phyloP scores from a whole-genome alignment of 78 protist species.

The Mantamonas sphyraenae region DNA sequence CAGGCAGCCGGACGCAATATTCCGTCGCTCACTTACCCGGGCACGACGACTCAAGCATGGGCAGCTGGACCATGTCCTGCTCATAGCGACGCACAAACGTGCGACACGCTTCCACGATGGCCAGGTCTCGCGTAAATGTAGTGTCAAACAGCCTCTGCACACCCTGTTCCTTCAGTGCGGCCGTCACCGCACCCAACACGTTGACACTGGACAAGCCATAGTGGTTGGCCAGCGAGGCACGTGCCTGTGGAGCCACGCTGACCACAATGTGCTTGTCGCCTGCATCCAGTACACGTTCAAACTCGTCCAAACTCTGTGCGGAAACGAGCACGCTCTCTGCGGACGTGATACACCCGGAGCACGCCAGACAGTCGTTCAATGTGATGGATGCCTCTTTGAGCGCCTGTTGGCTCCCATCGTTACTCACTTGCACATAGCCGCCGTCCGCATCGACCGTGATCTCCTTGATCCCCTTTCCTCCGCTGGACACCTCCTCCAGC shows the following conservation, averaged over 20 bases:
- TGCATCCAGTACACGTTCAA: constrained; percentile 2
- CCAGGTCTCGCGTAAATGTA: constrained; percentile 47
- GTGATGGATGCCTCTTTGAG: constrained; percentile 60
- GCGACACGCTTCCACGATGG: constrained; percentile 48
- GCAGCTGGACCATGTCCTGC: constrained; percentile 19
- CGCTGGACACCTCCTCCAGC: no score
- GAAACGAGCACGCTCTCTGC: constrained; percentile 90
- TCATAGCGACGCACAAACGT: constrained; percentile 50
- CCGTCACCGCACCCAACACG: no score
- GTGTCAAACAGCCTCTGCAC: constrained; percentile 49
- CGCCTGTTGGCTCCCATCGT: constrained; percentile 36
- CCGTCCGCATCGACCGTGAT: constrained; percentile 2
- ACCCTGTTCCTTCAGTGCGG: constrained; percentile 2
- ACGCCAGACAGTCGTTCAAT: constrained; percentile 90
- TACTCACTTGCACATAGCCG: neutral
- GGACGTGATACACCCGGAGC: constrained; percentile 91
- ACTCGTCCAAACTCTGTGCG: constrained; percentile 65
- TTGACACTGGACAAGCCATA: constrained; percentile 32
- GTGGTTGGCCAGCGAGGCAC: constrained; percentile 73
- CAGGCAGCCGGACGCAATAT: no score
- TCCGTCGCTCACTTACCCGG: no score
- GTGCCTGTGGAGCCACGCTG: constrained; percentile 70
- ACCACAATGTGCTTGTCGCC: constrained; percentile 37
- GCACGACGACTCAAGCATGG: constrained; percentile 76
- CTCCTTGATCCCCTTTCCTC: no score